Base-by-base conservation (phyloP, 345 rosid genomes). In the Eucalyptus sp. region DNA sequence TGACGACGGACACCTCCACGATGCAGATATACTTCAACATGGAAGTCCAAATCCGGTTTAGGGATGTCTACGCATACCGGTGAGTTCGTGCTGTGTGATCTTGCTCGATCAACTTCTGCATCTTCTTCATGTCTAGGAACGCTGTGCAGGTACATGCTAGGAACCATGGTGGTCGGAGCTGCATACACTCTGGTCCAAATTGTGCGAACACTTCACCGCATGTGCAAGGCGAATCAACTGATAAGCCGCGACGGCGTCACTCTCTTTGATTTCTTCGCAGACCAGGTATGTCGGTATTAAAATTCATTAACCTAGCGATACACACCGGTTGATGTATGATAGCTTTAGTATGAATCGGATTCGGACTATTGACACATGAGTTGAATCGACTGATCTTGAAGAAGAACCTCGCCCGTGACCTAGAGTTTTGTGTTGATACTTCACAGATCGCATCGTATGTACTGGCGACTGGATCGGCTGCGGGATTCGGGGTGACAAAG, bases 391-490 rank as follows among this genome's bases (percentile, higher is more conserved):
- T 37, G 43, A 71, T 20, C 46, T 37, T 44, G 12, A 37, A 71
- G 43, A 66, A 31, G 27, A 37, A 71, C 83, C 46, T 71, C 1
- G 1, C 22, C 83, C 1, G 22, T 17, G 46, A 76, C 83, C 48
- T 22, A 49, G 41, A 17, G 79, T 68, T 68, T 44, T 37, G 33
- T 90, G 46, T 83, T 25, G 33, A 50, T 48, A 10, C 54, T 37
- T 48, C 22, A 87, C 90, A 95, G 95, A 48, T 94, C 27, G 84
- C 90, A 33, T 90, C 96, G 6, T 94, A 93, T 86, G 22, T 94
- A 17, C 44, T 94, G 86, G 97, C 93, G 9, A 94, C 96, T 0
- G 95, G 97, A 7, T 92, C 92, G 1, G 96, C 95, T 0, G 98
- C 95, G 1, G 97, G 91, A 66, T 93, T 95, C 76, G 96, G 94